phyloP scores from a whole-genome alignment of 2,329 filamentous ascomycete species.

The Sporothrix variecibatus region DNA sequence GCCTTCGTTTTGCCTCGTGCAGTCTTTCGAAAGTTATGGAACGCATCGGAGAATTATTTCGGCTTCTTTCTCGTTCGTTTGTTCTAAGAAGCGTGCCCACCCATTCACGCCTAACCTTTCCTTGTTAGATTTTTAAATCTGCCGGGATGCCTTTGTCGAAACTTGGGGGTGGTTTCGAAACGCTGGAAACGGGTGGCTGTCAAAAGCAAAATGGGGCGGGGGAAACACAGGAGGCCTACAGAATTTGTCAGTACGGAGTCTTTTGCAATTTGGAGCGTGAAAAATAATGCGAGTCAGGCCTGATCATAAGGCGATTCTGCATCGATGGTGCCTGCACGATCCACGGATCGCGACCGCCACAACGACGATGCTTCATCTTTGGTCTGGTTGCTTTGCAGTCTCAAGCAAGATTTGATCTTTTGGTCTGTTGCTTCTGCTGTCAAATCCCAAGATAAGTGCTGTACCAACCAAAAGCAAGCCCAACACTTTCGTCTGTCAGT shows the following conservation, averaged over 20 bases:
- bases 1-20: not conserved
- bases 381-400: not conserved
- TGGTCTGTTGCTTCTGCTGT: not conserved
- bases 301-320: not conserved
- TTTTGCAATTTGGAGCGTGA: not conserved
- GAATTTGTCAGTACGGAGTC: not conserved
- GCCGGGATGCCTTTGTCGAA: not conserved
- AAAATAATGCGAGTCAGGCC: not conserved
- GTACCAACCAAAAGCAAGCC: not conserved
- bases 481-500: not conserved
- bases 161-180: conserved; percentile 14
- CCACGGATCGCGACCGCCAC: not conserved
- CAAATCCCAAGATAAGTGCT: not conserved
- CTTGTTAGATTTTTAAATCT: not conserved
- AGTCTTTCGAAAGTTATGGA: not conserved
- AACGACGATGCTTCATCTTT: not conserved
- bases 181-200: conserved; percentile 4
- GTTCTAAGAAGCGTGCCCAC: not conserved
- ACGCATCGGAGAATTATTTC: not conserved
- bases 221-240: not conserved
- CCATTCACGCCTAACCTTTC: not conserved
- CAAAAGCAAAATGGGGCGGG: not conserved
- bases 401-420: not conserved
- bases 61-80: conserved; percentile 15
- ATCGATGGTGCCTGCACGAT: not conserved